Percentiles rank a stretch among this genome's conserved stretches.
Evolutionary conservation across 768 basidiomycete genomes (phyloP).

Genomic region (Astraeus odoratus): DNA sequence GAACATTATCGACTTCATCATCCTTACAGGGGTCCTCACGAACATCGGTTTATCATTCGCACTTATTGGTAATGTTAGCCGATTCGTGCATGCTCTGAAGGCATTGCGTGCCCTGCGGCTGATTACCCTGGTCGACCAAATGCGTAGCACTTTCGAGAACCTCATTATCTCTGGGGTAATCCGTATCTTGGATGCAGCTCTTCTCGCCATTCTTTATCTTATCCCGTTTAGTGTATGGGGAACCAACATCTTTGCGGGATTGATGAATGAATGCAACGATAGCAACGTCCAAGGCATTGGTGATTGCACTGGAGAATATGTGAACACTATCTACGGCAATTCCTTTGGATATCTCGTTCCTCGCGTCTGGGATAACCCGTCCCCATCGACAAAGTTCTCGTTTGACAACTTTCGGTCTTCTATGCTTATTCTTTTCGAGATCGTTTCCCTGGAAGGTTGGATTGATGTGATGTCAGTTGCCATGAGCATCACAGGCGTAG

Average conservation of each 20-base stretch:
- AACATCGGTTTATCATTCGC: slow-evolving; percentile 68
- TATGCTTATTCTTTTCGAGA: slow-evolving; percentile 90
- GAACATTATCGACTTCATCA: slow-evolving; percentile 86
- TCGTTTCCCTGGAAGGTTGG: slow-evolving; percentile 95
- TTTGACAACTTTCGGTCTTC: slow-evolving; percentile 85
- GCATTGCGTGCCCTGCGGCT: slow-evolving; percentile 83
- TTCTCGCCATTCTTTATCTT: slow-evolving; percentile 87
- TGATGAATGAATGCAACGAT: slow-evolving; percentile 85
- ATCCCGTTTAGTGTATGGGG: slow-evolving; percentile 94
- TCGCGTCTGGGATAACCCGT: slow-evolving; percentile 84
- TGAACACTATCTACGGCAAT: slow-evolving; percentile 51
- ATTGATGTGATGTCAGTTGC: slow-evolving; percentile 84
- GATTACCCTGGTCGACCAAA: slow-evolving; percentile 82
- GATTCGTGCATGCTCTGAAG: slow-evolving; percentile 80
- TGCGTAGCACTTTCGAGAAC: slow-evolving; percentile 81
- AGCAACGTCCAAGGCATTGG: slow-evolving; percentile 37
- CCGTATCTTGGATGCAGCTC: slow-evolving; percentile 83
- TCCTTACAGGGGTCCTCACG: slow-evolving; percentile 70
- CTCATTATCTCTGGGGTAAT: slow-evolving; percentile 80
- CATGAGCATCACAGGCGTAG: slow-evolving; percentile 66
- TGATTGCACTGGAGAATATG: slow-evolving; percentile 73
- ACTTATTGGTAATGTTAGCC: slow-evolving; percentile 71
- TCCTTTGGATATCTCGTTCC: slow-evolving; percentile 71
- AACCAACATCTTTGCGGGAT: slow-evolving; percentile 83
- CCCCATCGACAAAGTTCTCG: slow-evolving; percentile 74